Conservation (phyloP, 495 filamentous ascomycete species). For the Astrocystis sublimbata region DNA sequence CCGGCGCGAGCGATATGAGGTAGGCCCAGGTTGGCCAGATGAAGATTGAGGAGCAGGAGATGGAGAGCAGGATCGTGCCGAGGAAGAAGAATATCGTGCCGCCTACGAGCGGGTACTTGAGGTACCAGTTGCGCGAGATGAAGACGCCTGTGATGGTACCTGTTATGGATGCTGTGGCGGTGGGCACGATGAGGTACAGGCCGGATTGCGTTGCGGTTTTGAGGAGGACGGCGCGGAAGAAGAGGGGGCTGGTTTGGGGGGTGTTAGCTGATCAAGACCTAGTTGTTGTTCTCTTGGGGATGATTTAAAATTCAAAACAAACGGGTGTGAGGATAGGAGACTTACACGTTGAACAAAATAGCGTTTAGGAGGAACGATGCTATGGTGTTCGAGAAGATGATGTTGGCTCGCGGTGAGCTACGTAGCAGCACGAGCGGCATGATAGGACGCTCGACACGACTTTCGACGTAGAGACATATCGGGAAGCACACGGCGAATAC, state of each 20-base stretch:
- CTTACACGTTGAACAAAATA: conserved; percentile 69
- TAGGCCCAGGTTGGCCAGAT: conserved; percentile 60
- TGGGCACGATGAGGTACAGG: conserved; percentile 64
- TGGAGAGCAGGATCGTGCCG: conserved; percentile 53
- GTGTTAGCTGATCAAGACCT: conserved; percentile 9
- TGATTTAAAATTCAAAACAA: no score
- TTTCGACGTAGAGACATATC: conserved; percentile 64
- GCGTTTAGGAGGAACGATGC: conserved; percentile 63
- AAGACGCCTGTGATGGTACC: conserved; percentile 68
- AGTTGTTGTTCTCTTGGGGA: neutral
- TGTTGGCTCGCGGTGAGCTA: conserved; percentile 59
- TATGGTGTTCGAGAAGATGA: conserved; percentile 73
- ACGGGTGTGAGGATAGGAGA: neutral
- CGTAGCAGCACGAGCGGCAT: conserved; percentile 68
- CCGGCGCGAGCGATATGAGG: conserved; percentile 62
- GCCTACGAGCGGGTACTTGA: conserved; percentile 63
- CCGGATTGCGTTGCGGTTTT: conserved; percentile 70
- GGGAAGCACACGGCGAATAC: conserved; percentile 57
- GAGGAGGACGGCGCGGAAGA: conserved; percentile 78
- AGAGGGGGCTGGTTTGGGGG: conserved; percentile 54
- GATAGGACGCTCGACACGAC: conserved; percentile 61
- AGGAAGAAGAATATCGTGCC: conserved; percentile 58
- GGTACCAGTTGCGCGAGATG: conserved; percentile 63
- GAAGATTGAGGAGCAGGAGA: conserved; percentile 49
- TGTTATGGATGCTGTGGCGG: conserved; percentile 56